Conservation (phyloP, 1,139 yeast species). For the Suhomyces bolitotheri region DNA sequence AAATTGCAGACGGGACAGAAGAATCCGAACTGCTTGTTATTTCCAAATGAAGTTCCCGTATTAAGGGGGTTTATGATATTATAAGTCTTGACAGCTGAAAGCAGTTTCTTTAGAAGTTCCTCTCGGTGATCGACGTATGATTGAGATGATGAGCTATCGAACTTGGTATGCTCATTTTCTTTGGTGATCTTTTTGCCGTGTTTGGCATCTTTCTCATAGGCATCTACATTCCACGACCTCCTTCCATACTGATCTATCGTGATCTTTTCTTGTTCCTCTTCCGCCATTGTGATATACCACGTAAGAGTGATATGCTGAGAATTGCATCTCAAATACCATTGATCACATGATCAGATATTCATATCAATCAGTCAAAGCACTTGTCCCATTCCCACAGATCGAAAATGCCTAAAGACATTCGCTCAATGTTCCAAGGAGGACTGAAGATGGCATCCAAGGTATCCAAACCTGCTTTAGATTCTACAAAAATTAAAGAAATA, state of each 20-base stretch:
- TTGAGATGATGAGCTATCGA: slow-evolving; percentile 26
- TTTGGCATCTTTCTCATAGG: slow-evolving; percentile 53
- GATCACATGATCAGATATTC: slow-evolving; percentile 1
- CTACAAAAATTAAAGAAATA: neutral
- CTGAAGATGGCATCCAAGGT: slow-evolving; percentile 2
- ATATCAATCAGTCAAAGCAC: neutral
- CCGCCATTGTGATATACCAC: neutral
- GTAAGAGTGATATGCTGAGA: neutral
- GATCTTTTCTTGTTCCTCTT: slow-evolving; percentile 16
- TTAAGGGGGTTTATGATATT: slow-evolving; percentile 34
- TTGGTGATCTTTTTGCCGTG: slow-evolving; percentile 19
- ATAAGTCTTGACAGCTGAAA: slow-evolving; percentile 36
- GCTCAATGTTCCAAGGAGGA: slow-evolving; percentile 6
- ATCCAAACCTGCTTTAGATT: slow-evolving; percentile 1
- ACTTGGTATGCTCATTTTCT: slow-evolving; percentile 1
- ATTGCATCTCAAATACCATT: too few species aligned
- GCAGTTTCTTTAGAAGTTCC: slow-evolving; percentile 31
- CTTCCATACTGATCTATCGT: slow-evolving; percentile 58
- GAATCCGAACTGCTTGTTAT: slow-evolving; percentile 74
- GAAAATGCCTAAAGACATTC: slow-evolving; percentile 9
- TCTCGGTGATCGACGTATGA: slow-evolving; percentile 34
- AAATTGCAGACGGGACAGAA: slow-evolving; percentile 77
- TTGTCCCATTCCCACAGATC: too few species aligned
- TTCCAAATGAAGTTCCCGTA: slow-evolving; percentile 22
- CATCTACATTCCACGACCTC: slow-evolving; percentile 69